These are phyloP conservation scores for Syzygium aromaticum DNA, from an alignment of 345 rosid genomes.

Conservation along the genomic window DNA sequence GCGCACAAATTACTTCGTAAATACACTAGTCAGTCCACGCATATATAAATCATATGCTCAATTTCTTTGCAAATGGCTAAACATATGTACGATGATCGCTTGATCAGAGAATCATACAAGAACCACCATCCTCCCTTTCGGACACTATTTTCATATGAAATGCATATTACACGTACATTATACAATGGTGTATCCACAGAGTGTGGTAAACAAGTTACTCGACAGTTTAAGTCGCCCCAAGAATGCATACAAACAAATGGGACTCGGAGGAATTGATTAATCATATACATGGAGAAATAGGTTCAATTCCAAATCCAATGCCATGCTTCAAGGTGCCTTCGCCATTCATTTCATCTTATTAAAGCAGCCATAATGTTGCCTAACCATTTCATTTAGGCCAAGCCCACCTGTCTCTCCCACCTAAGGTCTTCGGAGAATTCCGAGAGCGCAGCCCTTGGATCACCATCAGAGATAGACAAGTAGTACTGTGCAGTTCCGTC, in stretches of 20 bases:
- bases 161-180: neutral
- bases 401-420: slow-evolving; percentile 61
- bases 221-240: neutral
- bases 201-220: neutral
- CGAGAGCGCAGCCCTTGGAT: slow-evolving; percentile 68
- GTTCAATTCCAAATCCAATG: neutral
- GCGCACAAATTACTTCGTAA: neutral
- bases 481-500: slow-evolving; percentile 85
- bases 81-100: neutral
- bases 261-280: neutral
- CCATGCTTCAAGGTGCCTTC: neutral
- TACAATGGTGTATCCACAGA: neutral
- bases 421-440: slow-evolving; percentile 59
- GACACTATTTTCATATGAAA: neutral
- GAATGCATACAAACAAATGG: neutral
- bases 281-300: neutral
- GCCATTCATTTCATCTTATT: neutral
- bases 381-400: neutral
- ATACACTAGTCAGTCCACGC: neutral
- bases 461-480: slow-evolving; percentile 62
- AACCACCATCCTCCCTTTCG: neutral
- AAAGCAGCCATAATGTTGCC: neutral
- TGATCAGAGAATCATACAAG: neutral
- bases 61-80: neutral
- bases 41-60: neutral